Percentiles rank a stretch among this genome's conserved stretches.
Conservation (phyloP, 2,329 filamentous ascomycete genomes). For the Arthrobotrys musiformis region DNA sequence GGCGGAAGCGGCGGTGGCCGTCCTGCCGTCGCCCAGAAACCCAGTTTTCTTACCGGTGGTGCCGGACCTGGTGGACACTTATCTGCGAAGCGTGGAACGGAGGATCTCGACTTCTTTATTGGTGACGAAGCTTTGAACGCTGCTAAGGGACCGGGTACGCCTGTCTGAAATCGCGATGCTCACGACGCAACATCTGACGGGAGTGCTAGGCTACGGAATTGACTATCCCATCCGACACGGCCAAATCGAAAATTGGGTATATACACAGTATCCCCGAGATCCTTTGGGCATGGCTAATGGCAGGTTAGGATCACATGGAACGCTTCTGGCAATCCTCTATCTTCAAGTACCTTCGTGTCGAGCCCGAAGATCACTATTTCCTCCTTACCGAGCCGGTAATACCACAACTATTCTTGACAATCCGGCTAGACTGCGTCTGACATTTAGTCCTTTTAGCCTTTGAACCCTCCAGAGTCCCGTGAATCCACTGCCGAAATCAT, state of each 20-base stretch:
- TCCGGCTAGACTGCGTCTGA: constrained; percentile 15
- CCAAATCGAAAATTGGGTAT: constrained; percentile 98
- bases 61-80: constrained; percentile 84
- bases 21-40: constrained; percentile 91
- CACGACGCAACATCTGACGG: not conserved
- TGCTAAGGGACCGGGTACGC: constrained; percentile 79
- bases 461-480: constrained; percentile 98
- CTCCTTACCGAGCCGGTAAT: constrained; percentile 94
- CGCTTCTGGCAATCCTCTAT: constrained; percentile 99
- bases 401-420: not conserved
- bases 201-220: constrained; percentile 81
- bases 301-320: constrained; percentile 90
- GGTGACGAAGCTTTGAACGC: constrained; percentile 93
- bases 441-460: constrained; percentile 70
- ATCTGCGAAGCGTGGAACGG: constrained; percentile 91
- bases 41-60: constrained; percentile 91
- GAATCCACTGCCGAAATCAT: constrained; percentile 99
- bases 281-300: constrained; percentile 54
- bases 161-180: not conserved
- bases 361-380: constrained; percentile 99
- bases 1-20: constrained; percentile 85
- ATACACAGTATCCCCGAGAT: constrained; percentile 58
- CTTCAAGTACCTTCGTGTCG: constrained; percentile 98
- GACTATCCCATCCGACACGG: constrained; percentile 98
- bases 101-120: constrained; percentile 98